Evolutionary conservation across 331 rosid species (phyloP).

Genomic region (Rhamnella rubrinervis): DNA sequence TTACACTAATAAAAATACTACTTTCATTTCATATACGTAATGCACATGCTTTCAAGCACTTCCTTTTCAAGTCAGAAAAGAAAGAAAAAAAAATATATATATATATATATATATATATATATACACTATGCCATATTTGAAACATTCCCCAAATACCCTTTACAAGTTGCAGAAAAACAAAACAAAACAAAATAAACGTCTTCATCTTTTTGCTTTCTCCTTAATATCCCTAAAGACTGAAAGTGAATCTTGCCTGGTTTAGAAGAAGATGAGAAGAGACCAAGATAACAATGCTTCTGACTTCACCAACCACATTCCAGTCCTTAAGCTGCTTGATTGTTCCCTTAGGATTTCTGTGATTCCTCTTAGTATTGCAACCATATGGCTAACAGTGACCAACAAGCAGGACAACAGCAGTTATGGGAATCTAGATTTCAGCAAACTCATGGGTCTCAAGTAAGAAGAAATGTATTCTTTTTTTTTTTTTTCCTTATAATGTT

Average conservation of each 20-base stretch:
- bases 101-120: no score
- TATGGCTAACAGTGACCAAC: constrained; percentile 74
- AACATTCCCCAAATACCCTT: no score
- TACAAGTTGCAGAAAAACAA: no score
- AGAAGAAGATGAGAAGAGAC: constrained; percentile 27
- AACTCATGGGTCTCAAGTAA: constrained; percentile 73
- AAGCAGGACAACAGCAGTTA: constrained; percentile 53
- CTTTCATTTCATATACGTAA: not conserved
- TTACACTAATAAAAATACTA: constrained; percentile 31
- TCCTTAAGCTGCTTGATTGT: constrained; percentile 56
- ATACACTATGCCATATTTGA: no score
- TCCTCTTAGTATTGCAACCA: constrained; percentile 63
- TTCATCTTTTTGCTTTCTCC: not conserved
- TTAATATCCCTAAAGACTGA: no score
- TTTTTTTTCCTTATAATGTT: not conserved
- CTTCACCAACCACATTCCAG: constrained; percentile 17
- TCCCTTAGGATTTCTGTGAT: constrained; percentile 61
- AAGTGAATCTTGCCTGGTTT: not conserved
- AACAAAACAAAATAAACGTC: no score
- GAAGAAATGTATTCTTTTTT: not conserved
- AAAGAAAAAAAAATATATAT: no score
- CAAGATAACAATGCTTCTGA: constrained; percentile 19
- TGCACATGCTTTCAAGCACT: not conserved
- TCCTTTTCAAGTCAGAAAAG: constrained; percentile 7
- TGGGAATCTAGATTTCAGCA: constrained; percentile 57